phyloP scores from a whole-genome alignment of 306 rosid genomes.

The Canavalia gladiata region DNA sequence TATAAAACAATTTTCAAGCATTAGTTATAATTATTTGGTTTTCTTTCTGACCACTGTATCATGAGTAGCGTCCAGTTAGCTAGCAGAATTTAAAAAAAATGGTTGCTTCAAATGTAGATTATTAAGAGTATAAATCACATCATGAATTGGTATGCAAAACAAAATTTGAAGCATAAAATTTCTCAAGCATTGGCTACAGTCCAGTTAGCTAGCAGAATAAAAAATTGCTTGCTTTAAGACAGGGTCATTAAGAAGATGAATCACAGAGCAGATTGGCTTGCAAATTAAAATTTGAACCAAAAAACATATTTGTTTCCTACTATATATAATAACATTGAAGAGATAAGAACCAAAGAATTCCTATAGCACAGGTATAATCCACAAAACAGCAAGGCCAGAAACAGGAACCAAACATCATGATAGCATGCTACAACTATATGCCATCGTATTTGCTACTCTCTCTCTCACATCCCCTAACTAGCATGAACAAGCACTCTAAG shows the following conservation, averaged over 20 bases:
- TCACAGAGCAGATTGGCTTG: neutral
- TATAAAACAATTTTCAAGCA: neutral
- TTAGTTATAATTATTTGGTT: neutral
- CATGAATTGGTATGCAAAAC: neutral
- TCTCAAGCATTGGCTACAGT: neutral
- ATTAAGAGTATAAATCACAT: neutral
- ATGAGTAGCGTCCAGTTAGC: neutral
- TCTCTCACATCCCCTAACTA: neutral
- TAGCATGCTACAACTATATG: constrained; percentile 14
- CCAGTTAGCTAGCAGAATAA: constrained; percentile 2
- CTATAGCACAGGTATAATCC: neutral
- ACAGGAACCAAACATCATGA: neutral
- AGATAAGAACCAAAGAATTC: neutral
- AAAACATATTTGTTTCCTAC: constrained; percentile 1
- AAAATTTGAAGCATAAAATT: neutral
- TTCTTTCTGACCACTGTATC: neutral
- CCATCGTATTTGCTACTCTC: neutral
- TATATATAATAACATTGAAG: neutral
- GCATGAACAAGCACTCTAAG: constrained; percentile 11
- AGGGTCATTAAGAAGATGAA: constrained; percentile 1
- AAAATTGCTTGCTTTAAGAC: neutral
- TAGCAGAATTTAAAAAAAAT: neutral
- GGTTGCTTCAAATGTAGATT: neutral
- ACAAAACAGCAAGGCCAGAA: neutral
- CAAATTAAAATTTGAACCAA: neutral